Percentiles rank a stretch among this genome's conserved stretches.
phyloP scores from a whole-genome alignment of 106 monocot species.

The Triglochin maritima region DNA sequence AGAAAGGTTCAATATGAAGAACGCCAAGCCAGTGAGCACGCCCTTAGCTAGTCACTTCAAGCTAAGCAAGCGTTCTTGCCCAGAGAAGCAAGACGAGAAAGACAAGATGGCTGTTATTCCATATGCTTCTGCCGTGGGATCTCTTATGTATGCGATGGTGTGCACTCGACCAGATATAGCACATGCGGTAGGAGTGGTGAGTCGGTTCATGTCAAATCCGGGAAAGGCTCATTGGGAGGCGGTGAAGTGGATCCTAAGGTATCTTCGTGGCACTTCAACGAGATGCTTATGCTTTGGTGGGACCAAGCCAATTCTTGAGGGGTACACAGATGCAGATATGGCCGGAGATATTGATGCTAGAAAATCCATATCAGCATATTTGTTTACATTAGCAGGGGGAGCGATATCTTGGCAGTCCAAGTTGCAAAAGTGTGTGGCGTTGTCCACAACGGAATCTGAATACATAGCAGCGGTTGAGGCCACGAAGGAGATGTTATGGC shows the following conservation, averaged over 20 bases:
- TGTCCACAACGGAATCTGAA: no score
- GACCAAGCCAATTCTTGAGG: background rate
- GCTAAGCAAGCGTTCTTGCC: background rate
- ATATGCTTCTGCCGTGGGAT: background rate
- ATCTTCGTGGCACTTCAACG: background rate
- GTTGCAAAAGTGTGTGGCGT: no score
- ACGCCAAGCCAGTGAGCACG: background rate
- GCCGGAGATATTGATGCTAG: no score
- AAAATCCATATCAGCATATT: no score
- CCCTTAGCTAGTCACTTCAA: background rate
- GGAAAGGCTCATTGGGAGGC: background rate
- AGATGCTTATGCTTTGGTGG: conserved; percentile 5
- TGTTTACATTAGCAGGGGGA: no score
- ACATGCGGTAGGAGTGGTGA: no score
- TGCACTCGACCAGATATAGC: background rate
- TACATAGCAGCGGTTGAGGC: no score
- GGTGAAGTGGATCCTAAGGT: background rate
- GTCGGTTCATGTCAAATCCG: background rate
- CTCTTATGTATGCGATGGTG: conserved; percentile 8
- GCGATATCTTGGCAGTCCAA: no score
- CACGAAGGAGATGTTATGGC: no score
- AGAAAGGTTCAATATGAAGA: background rate
- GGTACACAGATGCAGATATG: conserved; percentile 5
- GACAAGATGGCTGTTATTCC: background rate
- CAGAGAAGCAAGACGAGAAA: background rate